Conservation (phyloP, 2,329 filamentous ascomycete species). For the Amauroascus niger region DNA sequence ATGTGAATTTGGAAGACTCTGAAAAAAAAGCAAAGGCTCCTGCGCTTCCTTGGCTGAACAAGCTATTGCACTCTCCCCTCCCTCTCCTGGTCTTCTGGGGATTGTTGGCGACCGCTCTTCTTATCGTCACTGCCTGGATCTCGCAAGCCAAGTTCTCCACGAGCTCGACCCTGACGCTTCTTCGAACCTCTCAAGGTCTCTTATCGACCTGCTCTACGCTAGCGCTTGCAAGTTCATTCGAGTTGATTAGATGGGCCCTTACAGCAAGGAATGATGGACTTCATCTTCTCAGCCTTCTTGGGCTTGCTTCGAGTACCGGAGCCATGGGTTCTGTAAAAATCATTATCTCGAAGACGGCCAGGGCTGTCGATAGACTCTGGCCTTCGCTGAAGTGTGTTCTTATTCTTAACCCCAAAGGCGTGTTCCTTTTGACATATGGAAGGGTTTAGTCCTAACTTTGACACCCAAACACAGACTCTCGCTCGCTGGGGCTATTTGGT, state of each 20-base stretch:
- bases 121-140: not conserved
- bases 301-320: not conserved
- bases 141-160: conserved; percentile 2
- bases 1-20: no score
- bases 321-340: not conserved
- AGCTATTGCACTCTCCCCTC: not conserved
- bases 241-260: not conserved
- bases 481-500: not conserved
- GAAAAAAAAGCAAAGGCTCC: not conserved
- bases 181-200: conserved; percentile 1
- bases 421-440: not conserved
- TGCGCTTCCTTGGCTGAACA: not conserved
- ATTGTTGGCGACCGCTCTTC: not conserved
- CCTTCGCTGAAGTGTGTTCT: not conserved
- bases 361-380: not conserved
- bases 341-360: not conserved
- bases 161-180: not conserved
- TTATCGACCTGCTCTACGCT: not conserved
- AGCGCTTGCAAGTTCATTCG: not conserved
- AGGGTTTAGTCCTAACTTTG: not conserved
- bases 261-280: not conserved
- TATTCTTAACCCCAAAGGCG: no score
- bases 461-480: not conserved
- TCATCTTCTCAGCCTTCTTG: conserved; percentile 2
- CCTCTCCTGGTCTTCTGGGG: not conserved